Evolutionary conservation across 2,329 filamentous ascomycete species (phyloP).

Genomic region (Clarireedia sp.): DNA sequence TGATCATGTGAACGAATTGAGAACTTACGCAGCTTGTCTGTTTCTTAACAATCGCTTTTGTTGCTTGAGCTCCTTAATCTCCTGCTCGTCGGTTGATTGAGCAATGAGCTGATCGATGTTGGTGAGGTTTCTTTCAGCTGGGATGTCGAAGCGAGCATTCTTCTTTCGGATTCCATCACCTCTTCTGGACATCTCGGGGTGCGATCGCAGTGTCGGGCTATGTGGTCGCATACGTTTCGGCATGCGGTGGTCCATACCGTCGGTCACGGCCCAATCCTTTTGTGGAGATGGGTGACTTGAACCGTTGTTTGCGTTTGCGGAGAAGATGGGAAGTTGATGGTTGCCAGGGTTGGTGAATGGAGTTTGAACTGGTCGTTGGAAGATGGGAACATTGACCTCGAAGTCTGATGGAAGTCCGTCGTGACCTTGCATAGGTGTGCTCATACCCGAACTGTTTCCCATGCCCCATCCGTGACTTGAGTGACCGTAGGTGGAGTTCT

Average conservation of each 20-base stretch:
- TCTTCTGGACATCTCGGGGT: conserved; percentile 56
- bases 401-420: conserved; percentile 53
- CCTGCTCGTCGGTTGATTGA: conserved; percentile 79
- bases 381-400: conserved; percentile 43
- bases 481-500: conserved; percentile 31
- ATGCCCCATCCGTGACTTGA: conserved; percentile 26
- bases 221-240: conserved; percentile 57
- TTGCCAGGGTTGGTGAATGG: conserved; percentile 46
- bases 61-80: conserved; percentile 97
- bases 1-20: conserved; percentile 19
- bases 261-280: conserved; percentile 48
- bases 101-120: conserved; percentile 93
- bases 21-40: conserved; percentile 84
- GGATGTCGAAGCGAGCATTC: conserved; percentile 97
- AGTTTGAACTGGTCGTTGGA: conserved; percentile 43
- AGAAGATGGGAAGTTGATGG: conserved; percentile 47
- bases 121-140: conserved; percentile 81
- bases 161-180: conserved; percentile 79
- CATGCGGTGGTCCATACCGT: conserved; percentile 42
- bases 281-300: conserved; percentile 50
- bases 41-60: conserved; percentile 93
- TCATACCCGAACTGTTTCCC: conserved; percentile 54
- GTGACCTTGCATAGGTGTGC: conserved; percentile 66
- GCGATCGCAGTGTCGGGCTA: conserved; percentile 60
- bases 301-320: conserved; percentile 36